These are phyloP conservation scores for Ulmus americana DNA, from an alignment of 331 rosid genomes.

Conservation along the genomic window DNA sequence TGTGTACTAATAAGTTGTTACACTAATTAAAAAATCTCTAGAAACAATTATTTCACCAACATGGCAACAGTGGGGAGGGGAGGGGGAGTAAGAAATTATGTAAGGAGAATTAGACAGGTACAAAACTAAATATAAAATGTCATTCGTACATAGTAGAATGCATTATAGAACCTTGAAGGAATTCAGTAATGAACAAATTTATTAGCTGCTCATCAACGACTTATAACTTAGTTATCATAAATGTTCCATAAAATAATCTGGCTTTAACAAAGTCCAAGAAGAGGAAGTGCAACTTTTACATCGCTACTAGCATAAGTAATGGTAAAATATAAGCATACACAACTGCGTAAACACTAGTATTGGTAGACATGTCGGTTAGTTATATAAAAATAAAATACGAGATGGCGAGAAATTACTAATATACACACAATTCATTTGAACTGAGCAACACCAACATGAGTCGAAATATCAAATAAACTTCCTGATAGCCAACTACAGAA, in stretches of 20 bases:
- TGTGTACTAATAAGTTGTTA: slow-evolving; percentile 18
- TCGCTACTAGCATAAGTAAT: neutral
- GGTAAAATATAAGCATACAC: neutral
- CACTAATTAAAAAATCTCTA: slow-evolving; percentile 9
- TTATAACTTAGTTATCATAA: neutral
- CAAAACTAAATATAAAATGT: neutral
- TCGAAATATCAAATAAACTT: neutral
- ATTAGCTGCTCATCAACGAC: neutral
- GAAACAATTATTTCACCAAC: slow-evolving; percentile 9
- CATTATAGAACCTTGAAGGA: neutral
- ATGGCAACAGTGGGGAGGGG: neutral
- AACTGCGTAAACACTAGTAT: too few relatives aligned
- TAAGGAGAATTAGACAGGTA: slow-evolving; percentile 13
- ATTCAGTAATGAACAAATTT: neutral
- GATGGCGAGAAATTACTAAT: neutral
- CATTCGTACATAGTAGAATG: neutral
- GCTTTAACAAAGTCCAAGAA: too few relatives aligned
- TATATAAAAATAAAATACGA: neutral
- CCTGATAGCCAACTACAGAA: neutral
- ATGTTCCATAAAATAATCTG: neutral
- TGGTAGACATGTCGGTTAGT: too few relatives aligned
- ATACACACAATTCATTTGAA: neutral
- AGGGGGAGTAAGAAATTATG: slow-evolving; percentile 12
- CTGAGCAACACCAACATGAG: neutral
- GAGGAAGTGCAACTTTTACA: neutral